These are phyloP conservation scores for Rhynchosporium secalis DNA, from an alignment of 2,329 filamentous ascomycete genomes.

Conservation along the genomic window DNA sequence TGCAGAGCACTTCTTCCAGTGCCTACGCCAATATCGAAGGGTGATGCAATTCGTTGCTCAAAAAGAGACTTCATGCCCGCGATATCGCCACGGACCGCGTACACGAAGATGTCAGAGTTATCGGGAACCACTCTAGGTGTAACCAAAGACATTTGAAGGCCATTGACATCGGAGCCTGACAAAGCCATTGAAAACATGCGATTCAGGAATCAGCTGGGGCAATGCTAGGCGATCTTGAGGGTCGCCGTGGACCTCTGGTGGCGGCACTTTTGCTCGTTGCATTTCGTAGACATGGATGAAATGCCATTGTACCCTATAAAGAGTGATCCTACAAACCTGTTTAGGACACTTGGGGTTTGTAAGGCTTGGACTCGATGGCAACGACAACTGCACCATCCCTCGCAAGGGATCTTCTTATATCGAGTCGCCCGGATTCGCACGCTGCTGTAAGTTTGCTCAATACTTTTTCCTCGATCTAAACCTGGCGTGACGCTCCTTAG, in stretches of 20 bases:
- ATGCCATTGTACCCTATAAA: neutral
- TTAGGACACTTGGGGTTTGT: neutral
- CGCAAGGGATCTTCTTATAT: too few species aligned
- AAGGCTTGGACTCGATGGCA: neutral
- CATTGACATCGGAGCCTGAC: neutral
- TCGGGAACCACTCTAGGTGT: neutral
- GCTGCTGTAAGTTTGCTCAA: too few species aligned
- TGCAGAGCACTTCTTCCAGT: neutral
- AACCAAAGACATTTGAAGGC: neutral
- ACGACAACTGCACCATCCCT: neutral
- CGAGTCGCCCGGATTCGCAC: too few species aligned
- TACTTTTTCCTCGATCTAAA: too few species aligned
- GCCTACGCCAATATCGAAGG: neutral
- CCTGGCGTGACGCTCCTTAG: too few species aligned
- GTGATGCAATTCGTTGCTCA: neutral
- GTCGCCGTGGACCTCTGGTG: neutral
- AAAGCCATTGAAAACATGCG: neutral
- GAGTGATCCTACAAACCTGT: neutral
- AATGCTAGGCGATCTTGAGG: neutral
- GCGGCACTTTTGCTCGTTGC: neutral
- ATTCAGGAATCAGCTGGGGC: neutral
- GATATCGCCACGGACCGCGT: neutral
- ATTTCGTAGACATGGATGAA: neutral
- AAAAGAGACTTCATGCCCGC: neutral
- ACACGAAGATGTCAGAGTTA: neutral